Evolutionary conservation across 441 rosid genomes (phyloP).

Genomic region (Gossypium schwendimanii): DNA sequence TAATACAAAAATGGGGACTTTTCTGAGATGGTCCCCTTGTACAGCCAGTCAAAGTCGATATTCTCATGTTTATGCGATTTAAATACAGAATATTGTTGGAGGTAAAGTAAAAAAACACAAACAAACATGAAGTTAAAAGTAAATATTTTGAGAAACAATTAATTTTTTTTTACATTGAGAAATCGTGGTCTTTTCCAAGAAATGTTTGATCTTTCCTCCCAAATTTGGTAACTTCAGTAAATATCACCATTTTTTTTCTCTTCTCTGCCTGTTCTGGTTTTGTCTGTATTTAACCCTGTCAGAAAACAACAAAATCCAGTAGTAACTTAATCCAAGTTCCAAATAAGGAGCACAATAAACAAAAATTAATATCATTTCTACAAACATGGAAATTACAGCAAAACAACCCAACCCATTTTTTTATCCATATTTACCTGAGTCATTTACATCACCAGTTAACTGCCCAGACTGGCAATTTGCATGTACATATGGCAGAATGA

Average conservation of each 20-base stretch:
- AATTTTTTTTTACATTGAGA: constrained; percentile 16
- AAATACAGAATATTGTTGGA: constrained; percentile 1
- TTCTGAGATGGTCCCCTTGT: constrained; percentile 40
- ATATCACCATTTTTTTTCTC: too few relatives aligned
- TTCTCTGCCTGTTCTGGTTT: too few relatives aligned
- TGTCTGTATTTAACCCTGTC: not conserved
- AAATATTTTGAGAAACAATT: constrained; percentile 3
- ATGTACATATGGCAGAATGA: not conserved
- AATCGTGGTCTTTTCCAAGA: constrained; percentile 21
- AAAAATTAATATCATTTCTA: not conserved
- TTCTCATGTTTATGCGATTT: constrained; percentile 17
- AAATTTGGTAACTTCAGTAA: too few relatives aligned
- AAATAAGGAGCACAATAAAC: not conserved
- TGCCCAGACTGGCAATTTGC: not conserved
- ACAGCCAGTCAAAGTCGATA: constrained; percentile 45
- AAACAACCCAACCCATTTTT: not conserved
- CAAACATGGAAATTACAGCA: not conserved
- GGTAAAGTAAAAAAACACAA: too few relatives aligned
- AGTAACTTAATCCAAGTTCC: not conserved
- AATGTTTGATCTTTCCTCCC: constrained; percentile 24
- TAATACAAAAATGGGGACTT: constrained; percentile 32
- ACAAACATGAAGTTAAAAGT: not conserved
- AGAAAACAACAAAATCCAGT: not conserved
- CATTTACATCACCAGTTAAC: not conserved
- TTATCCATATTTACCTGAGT: not conserved